phyloP scores from a whole-genome alignment of 495 filamentous ascomycete species.

The Lasiosphaeria ovina region DNA sequence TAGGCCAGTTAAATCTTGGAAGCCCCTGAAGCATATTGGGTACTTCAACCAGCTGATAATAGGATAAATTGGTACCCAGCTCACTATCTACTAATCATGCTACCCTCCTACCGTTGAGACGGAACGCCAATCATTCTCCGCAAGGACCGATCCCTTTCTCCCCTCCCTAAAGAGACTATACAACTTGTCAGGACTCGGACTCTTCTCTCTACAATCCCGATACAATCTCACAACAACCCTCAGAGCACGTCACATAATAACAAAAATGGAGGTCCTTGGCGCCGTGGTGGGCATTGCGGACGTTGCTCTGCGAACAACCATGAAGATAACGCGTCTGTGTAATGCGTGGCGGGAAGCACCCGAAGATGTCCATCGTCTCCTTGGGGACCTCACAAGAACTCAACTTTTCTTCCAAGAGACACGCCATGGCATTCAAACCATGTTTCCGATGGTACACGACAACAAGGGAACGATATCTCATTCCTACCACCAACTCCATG shows the following conservation, averaged over 20 bases:
- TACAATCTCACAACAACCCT: neutral
- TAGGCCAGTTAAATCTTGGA: too few species aligned
- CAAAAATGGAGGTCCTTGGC: slow-evolving; percentile 2
- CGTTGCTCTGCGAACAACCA: neutral
- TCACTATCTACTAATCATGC: too few species aligned
- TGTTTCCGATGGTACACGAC: neutral
- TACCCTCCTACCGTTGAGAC: too few species aligned
- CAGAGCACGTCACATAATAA: neutral
- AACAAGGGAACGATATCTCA: neutral
- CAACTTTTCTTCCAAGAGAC: slow-evolving; percentile 5
- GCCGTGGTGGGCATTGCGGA: neutral
- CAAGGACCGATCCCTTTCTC: too few species aligned
- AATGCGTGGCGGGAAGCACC: slow-evolving; percentile 1
- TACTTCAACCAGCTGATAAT: too few species aligned
- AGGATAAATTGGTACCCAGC: too few species aligned
- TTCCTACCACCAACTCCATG: neutral
- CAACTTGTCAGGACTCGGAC: too few species aligned
- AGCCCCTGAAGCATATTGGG: too few species aligned
- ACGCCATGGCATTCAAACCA: neutral
- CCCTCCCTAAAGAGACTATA: too few species aligned
- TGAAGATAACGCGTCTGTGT: neutral
- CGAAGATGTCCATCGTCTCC: neutral
- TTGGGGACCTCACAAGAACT: neutral
- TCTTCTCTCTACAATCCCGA: too few species aligned
- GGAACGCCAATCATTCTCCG: too few species aligned